Evolutionary conservation across 805 yeast genomes (phyloP).

Genomic region (Candida lessepsii): DNA sequence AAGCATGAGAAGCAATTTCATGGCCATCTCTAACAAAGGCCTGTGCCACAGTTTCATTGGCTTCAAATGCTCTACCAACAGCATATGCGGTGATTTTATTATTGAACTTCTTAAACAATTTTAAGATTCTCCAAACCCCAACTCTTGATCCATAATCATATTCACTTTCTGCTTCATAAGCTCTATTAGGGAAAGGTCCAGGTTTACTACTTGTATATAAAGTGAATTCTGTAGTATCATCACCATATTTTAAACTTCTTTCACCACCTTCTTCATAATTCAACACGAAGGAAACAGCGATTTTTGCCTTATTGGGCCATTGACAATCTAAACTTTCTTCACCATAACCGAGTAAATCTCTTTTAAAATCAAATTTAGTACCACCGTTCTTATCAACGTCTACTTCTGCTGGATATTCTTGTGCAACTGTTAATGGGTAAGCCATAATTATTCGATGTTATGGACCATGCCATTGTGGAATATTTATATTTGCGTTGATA

Average conservation of each 20-base stretch:
- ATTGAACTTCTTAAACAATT: constrained; percentile 11
- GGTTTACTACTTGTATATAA: constrained; percentile 13
- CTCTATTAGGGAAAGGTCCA: constrained; percentile 11
- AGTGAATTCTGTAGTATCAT: constrained; percentile 15
- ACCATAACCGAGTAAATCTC: constrained; percentile 23
- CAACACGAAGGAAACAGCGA: constrained; percentile 22
- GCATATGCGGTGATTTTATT: constrained; percentile 17
- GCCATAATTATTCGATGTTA: neutral
- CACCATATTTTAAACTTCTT: constrained; percentile 16
- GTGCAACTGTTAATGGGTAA: constrained; percentile 10
- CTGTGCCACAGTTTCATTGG: constrained; percentile 13
- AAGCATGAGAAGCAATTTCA: constrained; percentile 19
- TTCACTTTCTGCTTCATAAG: constrained; percentile 15
- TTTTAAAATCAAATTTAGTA: constrained; percentile 14
- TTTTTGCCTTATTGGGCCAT: constrained; percentile 21
- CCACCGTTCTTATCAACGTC: constrained; percentile 10
- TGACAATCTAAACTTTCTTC: constrained; percentile 21
- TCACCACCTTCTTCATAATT: constrained; percentile 29
- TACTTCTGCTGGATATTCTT: constrained; percentile 7
- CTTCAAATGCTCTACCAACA: constrained; percentile 17
- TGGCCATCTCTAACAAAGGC: constrained; percentile 20
- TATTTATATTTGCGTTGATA: constrained; percentile 1
- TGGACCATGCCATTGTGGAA: neutral
- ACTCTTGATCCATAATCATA: constrained; percentile 18
- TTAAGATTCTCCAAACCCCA: constrained; percentile 16